Evolutionary conservation across 495 filamentous ascomycete species (phyloP).

Genomic region (Baudoinia panamericana): DNA sequence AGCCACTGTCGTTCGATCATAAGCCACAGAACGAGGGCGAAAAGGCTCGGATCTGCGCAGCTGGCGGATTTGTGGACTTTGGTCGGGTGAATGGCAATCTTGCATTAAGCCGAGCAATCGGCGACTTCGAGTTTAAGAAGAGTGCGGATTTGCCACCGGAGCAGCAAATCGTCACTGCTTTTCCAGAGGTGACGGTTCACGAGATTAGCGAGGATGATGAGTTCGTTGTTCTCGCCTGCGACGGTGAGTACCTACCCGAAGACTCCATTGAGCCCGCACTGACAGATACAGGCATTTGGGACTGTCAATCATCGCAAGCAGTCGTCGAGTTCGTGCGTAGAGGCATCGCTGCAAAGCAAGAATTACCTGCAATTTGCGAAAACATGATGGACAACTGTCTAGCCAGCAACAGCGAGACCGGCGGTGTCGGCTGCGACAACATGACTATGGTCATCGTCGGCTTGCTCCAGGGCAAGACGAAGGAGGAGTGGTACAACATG

Average conservation of each 20-base stretch:
- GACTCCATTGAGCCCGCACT: background rate
- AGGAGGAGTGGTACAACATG: conserved; percentile 95
- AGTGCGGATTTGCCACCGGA: conserved; percentile 90
- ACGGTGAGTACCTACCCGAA: conserved; percentile 47
- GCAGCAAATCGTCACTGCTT: conserved; percentile 95
- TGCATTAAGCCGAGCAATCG: conserved; percentile 92
- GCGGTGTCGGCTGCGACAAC: conserved; percentile 96
- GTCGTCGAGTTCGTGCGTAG: conserved; percentile 93
- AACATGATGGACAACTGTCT: conserved; percentile 99
- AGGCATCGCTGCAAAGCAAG: conserved; percentile 90
- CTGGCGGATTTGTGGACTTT: conserved; percentile 96
- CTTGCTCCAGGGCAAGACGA: conserved; percentile 76
- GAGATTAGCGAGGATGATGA: conserved; percentile 88
- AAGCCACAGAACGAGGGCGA: conserved; percentile 99
- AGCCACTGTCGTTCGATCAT: conserved; percentile 94
- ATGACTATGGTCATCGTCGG: conserved; percentile 96
- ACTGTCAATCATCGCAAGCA: conserved; percentile 95
- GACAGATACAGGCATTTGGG: conserved; percentile 73
- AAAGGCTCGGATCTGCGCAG: conserved; percentile 88
- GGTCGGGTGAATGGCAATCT: conserved; percentile 97
- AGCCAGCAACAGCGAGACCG: conserved; percentile 91
- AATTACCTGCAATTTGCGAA: conserved; percentile 84
- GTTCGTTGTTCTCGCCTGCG: conserved; percentile 92
- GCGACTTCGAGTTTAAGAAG: conserved; percentile 99
- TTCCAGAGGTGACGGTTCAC: conserved; percentile 82